Conservation (phyloP, 2,329 filamentous ascomycete species). For the Parascedosporium putredinis region DNA sequence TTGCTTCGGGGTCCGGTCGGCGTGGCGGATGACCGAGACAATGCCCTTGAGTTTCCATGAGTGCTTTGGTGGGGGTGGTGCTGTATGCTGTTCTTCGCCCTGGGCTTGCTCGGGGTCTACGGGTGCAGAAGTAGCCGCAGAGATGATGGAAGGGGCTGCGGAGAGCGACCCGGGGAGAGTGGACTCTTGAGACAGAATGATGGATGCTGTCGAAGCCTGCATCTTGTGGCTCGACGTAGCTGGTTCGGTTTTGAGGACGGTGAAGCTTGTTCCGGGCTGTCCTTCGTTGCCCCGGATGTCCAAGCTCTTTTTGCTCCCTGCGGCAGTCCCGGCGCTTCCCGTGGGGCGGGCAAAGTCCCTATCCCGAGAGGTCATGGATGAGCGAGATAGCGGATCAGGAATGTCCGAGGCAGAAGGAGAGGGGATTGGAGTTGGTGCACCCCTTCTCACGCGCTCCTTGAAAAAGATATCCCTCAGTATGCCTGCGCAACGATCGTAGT, state of each 20-base stretch:
- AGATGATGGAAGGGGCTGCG: slow-evolving; percentile 27
- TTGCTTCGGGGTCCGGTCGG: slow-evolving; percentile 94
- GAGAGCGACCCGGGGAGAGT: slow-evolving; percentile 20
- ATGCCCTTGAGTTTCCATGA: slow-evolving; percentile 98
- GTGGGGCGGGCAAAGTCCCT: not conserved
- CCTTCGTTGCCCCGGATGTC: slow-evolving; percentile 1
- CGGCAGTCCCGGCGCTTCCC: not conserved
- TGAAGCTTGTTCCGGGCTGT: not conserved
- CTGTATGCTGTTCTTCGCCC: slow-evolving; percentile 31
- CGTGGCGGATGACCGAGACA: slow-evolving; percentile 91
- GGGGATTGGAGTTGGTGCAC: slow-evolving; percentile 36
- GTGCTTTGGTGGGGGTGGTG: slow-evolving; percentile 68
- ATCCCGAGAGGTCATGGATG: slow-evolving; percentile 14
- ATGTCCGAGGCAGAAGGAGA: slow-evolving; percentile 37
- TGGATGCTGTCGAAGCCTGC: slow-evolving; percentile 1
- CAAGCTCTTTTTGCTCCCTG: slow-evolving; percentile 7
- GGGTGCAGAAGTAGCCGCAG: slow-evolving; percentile 27
- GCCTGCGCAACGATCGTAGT: slow-evolving; percentile 82
- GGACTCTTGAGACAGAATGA: not conserved
- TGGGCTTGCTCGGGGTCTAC: slow-evolving; percentile 20
- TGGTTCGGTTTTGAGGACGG: slow-evolving; percentile 7
- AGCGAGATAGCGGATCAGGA: slow-evolving; percentile 22
- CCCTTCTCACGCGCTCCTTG: slow-evolving; percentile 59
- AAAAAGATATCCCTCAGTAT: slow-evolving; percentile 86
- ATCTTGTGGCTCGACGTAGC: slow-evolving; percentile 6